Conservation (phyloP, 163 green algal species). For the Coccomyxa subellipsoidea region DNA sequence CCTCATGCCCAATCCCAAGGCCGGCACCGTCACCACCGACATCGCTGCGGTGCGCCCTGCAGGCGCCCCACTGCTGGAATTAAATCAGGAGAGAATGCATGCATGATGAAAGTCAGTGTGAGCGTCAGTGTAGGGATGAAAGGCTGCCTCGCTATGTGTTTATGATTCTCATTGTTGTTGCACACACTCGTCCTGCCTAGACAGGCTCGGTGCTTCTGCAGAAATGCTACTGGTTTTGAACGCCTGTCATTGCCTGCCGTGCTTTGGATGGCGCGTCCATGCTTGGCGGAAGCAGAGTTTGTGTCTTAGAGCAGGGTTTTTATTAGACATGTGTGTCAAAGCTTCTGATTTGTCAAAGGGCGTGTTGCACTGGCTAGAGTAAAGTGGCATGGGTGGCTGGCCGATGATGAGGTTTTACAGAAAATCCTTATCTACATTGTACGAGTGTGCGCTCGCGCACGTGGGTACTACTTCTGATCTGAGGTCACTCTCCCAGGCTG, state of each 20-base stretch:
- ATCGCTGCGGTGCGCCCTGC: slow-evolving; percentile 66
- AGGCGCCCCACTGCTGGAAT: no score
- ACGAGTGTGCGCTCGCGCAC: background rate
- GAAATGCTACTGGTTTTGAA: no score
- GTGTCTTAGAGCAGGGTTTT: background rate
- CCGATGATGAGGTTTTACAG: background rate
- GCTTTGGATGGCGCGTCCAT: no score
- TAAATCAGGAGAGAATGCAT: no score
- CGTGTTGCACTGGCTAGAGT: background rate
- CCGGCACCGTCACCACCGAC: slow-evolving; percentile 93
- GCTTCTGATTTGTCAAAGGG: background rate
- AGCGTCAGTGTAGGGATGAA: no score
- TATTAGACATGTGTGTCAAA: background rate
- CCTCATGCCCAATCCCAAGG: slow-evolving; percentile 99
- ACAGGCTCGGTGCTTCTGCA: no score
- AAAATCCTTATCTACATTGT: slow-evolving; percentile 19
- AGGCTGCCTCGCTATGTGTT: no score
- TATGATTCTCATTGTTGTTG: no score
- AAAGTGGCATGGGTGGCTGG: background rate
- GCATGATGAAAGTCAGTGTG: no score
- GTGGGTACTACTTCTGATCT: background rate
- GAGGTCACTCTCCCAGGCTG: background rate
- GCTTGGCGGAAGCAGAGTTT: background rate
- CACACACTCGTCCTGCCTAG: no score
- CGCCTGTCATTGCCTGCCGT: no score